phyloP scores from a whole-genome alignment of 2,329 filamentous ascomycete species.

The Pestalotiopsis sp. region DNA sequence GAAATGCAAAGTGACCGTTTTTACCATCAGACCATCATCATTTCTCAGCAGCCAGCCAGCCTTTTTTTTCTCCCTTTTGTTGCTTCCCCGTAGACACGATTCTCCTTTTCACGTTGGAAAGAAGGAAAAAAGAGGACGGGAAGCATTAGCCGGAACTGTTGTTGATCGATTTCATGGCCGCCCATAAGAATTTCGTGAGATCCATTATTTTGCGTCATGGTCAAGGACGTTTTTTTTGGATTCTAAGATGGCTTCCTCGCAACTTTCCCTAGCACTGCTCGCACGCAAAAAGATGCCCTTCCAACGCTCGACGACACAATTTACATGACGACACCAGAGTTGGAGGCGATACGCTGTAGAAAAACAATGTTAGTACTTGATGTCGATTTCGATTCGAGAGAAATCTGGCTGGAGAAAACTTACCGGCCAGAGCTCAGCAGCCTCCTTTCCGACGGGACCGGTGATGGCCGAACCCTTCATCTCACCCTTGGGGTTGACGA shows the following conservation, averaged over 20 bases:
- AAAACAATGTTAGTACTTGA: slow-evolving; percentile 20
- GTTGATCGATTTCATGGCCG: slow-evolving; percentile 18
- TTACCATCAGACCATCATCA: slow-evolving; percentile 35
- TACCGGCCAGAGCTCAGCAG: slow-evolving; percentile 98
- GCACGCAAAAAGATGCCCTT: neutral
- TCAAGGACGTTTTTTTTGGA: neutral
- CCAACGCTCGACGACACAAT: slow-evolving; percentile 36
- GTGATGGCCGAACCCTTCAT: slow-evolving; percentile 99
- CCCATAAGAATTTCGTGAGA: slow-evolving; percentile 26
- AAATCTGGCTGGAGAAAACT: slow-evolving; percentile 39
- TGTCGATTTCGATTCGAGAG: neutral
- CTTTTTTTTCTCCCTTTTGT: slow-evolving; percentile 14
- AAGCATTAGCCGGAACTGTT: slow-evolving; percentile 20
- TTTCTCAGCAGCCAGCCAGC: slow-evolving; percentile 15
- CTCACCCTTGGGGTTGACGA: slow-evolving; percentile 99
- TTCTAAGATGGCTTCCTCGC: slow-evolving; percentile 15
- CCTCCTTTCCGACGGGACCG: slow-evolving; percentile 98
- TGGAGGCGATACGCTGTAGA: slow-evolving; percentile 92
- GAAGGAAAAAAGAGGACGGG: slow-evolving; percentile 4
- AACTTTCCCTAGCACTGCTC: slow-evolving; percentile 13
- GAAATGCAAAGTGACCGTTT: slow-evolving; percentile 54
- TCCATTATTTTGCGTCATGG: slow-evolving; percentile 14
- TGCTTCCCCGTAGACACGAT: neutral
- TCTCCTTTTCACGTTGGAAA: slow-evolving; percentile 5
- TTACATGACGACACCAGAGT: slow-evolving; percentile 99